These are phyloP conservation scores for Waltergamsia citrina DNA, from an alignment of 2,329 filamentous ascomycete genomes.

Conservation along the genomic window DNA sequence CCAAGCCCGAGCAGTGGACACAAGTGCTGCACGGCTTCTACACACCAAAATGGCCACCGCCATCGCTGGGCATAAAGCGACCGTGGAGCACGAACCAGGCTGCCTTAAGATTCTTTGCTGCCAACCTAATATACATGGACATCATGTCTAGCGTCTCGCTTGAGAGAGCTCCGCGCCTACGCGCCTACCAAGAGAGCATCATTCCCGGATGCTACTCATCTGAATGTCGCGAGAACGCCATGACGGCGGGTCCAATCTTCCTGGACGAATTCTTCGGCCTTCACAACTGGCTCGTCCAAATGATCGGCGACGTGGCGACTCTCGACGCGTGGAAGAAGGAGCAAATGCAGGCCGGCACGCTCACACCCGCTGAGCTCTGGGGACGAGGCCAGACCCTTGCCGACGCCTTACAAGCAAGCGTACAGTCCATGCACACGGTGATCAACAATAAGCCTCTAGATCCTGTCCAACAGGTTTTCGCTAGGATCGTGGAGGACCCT, in stretches of 20 bases:
- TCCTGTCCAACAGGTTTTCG: conserved; percentile 9
- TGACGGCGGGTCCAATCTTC: conserved; percentile 20
- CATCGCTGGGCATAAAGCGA: conserved; percentile 17
- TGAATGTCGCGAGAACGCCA: conserved; percentile 9
- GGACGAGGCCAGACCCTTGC: conserved; percentile 31
- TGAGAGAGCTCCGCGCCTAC: conserved; percentile 29
- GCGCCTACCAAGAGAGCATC: conserved; percentile 26
- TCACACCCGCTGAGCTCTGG: conserved; percentile 36
- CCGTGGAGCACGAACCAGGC: conserved; percentile 36
- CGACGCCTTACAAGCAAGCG: conserved; percentile 17
- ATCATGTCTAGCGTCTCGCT: conserved; percentile 38
- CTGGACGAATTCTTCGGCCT: conserved; percentile 45
- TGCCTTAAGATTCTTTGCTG: conserved; percentile 36
- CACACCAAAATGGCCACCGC: conserved; percentile 22
- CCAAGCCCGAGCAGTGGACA: conserved; percentile 24
- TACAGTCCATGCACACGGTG: background rate
- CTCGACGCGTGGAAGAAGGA: conserved; percentile 47
- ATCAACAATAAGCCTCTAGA: conserved; percentile 1
- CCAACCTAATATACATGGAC: conserved; percentile 37
- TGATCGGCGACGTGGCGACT: conserved; percentile 42
- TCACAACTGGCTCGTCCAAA: conserved; percentile 45
- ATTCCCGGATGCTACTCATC: conserved; percentile 19
- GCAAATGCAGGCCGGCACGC: conserved; percentile 27
- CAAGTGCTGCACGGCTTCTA: conserved; percentile 21
- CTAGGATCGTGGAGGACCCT: conserved; percentile 11